Evolutionary conservation across 345 rosid genomes (phyloP), one percentile per base, ranked within the genome.

Genomic region (Balakata baccata): DNA sequence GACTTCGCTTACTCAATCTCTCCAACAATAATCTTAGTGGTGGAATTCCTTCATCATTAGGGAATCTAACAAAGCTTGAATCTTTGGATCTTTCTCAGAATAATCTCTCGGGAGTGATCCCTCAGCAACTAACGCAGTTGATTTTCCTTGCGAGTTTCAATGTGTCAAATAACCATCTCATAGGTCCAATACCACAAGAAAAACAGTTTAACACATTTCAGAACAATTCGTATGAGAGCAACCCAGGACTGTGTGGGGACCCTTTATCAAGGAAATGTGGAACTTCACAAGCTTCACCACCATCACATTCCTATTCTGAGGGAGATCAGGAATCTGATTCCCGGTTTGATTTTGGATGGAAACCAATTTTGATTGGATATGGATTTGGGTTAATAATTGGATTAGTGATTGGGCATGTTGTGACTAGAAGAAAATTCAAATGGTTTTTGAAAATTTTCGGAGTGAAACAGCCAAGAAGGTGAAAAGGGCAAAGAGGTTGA

Each of bases 61-160:
- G 52, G 20, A 56, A 41, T 8, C 53, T 70, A 22, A 13, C 23
- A 43, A 23, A 39, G 41, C 25, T 57, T 3, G 38, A 70, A 37
- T 39, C 64, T 6, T 70, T 70, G 39, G 73, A 70, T 12, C 64
- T 41, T 1, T 70, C 64, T 9, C 46, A 39, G 2, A 69, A 71
- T 34, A 71, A 59, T 23, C 57, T 71, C 12, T 60, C 47, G 0
- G 66, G 41, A 11, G 56, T 43, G 13, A 71, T 71, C 45, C 74
- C 74, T 13, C 45, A 23, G 43, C 25, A 59, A n/a, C 16, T 41
- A 45, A 14, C 17, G 29, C 57, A n/a, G 0, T 29, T 47, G 14
- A 46, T 16, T 45, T 71, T 59, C 45, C 66, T 71, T 25, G 20
- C 46, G 1, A 14, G 60, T n/a, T 34, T 60, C 37, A 1, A 46